These are phyloP conservation scores for Zygnema circumcarinatum DNA, from an alignment of 139 green algal species.

Conservation along the genomic window DNA sequence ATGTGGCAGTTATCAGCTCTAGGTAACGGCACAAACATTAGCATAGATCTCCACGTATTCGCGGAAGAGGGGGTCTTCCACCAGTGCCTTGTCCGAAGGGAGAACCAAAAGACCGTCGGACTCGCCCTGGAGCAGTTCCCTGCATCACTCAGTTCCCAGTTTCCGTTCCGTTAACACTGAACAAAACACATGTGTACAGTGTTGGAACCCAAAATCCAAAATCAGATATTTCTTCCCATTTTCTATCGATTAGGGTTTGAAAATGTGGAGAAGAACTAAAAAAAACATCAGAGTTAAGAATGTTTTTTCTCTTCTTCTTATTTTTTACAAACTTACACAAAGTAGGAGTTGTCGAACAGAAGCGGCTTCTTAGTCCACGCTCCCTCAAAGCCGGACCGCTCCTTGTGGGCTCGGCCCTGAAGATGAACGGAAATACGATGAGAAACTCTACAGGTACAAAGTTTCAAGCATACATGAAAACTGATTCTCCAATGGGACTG, in stretches of 20 bases:
- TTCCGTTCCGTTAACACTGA: background rate
- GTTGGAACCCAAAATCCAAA: too few relatives aligned
- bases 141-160: background rate
- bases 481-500: too few relatives aligned
- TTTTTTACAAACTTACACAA: conserved; percentile 61
- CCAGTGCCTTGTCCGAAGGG: conserved; percentile 62
- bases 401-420: conserved; percentile 19
- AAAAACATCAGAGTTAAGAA: too few relatives aligned
- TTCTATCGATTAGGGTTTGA: too few relatives aligned
- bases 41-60: conserved; percentile 65
- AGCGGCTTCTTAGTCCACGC: conserved; percentile 67
- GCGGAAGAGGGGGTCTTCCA: conserved; percentile 60
- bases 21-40: conserved; percentile 27
- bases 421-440: too few relatives aligned
- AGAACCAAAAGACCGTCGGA: conserved; percentile 62
- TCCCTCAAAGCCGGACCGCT: conserved; percentile 32
- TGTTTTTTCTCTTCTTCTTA: too few relatives aligned
- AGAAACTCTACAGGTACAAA: too few relatives aligned
- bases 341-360: conserved; percentile 69
- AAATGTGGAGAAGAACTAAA: too few relatives aligned
- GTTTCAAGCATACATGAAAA: too few relatives aligned
- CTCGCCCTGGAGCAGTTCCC: conserved; percentile 45
- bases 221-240: too few relatives aligned
- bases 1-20: background rate
- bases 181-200: too few relatives aligned